Base-by-base conservation (phyloP, 306 rosid species). In the Inga laurina region DNA sequence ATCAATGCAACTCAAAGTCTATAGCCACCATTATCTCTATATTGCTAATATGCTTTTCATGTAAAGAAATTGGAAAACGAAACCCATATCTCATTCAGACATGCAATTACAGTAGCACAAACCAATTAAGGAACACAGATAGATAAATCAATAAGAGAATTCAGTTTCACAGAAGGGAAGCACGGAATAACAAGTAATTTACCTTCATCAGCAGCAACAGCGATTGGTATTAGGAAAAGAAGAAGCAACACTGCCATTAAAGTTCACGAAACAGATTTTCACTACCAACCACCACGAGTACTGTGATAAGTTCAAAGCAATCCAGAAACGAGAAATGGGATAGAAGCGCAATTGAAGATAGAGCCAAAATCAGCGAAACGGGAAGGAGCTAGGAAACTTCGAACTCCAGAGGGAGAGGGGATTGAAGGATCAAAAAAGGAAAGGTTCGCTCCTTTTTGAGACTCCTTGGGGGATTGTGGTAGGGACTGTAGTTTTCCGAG, bases 121-220 rank as follows among this genome's bases (percentile, higher is more conserved):
- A 62, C 57, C 32, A 37, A 41, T 30, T 34, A 44, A 24, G 34
- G 56, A 75, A 7, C 3, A 80, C 11, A 51, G 10, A 24, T 22
- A 54, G 66, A 35, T 49, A 35, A 13, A 75, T 69, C 49, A 75
- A 79, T 39, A 41, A 73, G 35, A 74, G 30, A 65, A 14, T 15
- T 21, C 37, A 76, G 77, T 75, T 30, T 34, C 2, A 22, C 2
- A 49, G 32, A 32, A 70, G 12, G 41, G 44, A 76, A 66, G 72
- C 0, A 78, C 2, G 67, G 64, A 41, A 30, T 5, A n/a, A 52
- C 43, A 18, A 65, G 51, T 84, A 81, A 86, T 85, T 81, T n/a
- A 90, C 98, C 95, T 83, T 86, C 88, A 85, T 82, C 89, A 74
- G 90, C 91, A 82, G 91, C 81, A 45, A 88, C 74, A 48, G 91